Evolutionary conservation across 2,329 filamentous ascomycete species (phyloP).

Genomic region (Fusarium sp.): DNA sequence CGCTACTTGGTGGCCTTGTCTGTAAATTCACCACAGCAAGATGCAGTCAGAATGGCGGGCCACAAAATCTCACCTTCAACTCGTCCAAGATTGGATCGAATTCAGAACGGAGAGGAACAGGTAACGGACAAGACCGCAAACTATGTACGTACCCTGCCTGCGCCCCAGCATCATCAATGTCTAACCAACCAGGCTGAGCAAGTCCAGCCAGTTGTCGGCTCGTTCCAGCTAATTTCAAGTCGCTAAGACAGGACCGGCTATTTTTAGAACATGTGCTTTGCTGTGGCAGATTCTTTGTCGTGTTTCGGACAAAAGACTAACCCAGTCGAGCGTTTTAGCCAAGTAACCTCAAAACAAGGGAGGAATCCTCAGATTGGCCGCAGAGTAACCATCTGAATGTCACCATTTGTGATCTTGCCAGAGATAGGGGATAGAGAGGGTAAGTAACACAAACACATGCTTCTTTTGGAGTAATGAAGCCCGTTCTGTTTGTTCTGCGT

Average conservation of each 20-base stretch:
- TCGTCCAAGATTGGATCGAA: neutral
- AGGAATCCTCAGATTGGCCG: constrained; percentile 22
- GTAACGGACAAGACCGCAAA: constrained; percentile 9
- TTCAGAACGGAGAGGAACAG: constrained; percentile 4
- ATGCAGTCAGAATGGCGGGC: constrained; percentile 7
- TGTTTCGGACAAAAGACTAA: constrained; percentile 38
- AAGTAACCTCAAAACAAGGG: constrained; percentile 22
- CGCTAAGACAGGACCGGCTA: constrained; percentile 21
- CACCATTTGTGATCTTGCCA: neutral
- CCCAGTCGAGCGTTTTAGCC: constrained; percentile 12
- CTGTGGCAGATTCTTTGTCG: constrained; percentile 31
- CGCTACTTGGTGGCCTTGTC: neutral
- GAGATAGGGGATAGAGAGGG: neutral
- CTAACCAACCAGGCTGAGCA: neutral
- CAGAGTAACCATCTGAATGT: constrained; percentile 19
- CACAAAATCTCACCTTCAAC: neutral
- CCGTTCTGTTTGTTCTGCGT: constrained; percentile 6
- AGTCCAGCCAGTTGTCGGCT: constrained; percentile 26
- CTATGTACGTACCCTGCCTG: constrained; percentile 13
- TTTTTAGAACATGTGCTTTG: constrained; percentile 35
- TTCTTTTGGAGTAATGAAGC: neutral
- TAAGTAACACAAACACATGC: constrained; percentile 13
- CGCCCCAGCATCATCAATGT: constrained; percentile 31
- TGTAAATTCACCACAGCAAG: neutral
- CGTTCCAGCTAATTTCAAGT: constrained; percentile 36